phyloP scores from a whole-genome alignment of 352 stramenopile species.

The Phytophthora kernoviae region DNA sequence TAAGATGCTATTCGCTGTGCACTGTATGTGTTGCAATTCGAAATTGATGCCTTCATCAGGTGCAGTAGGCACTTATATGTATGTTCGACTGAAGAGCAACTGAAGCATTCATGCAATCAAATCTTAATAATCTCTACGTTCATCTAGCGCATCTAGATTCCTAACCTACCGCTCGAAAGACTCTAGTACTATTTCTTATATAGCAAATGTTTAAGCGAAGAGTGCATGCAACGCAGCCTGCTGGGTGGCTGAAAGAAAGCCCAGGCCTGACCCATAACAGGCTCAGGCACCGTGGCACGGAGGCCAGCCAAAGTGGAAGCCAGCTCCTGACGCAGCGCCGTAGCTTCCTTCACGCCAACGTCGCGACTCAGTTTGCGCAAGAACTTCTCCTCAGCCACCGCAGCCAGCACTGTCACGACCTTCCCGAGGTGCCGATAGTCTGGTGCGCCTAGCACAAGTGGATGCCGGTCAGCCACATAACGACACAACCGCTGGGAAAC shows the following conservation, averaged over 20 bases:
- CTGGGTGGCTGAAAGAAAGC: conserved; percentile 49
- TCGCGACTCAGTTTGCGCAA: conserved; percentile 41
- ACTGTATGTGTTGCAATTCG: no score
- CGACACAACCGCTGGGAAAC: conserved; percentile 71
- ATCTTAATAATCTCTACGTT: no score
- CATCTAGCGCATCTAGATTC: no score
- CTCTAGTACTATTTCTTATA: no score
- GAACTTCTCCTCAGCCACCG: conserved; percentile 48
- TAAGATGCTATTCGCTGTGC: no score
- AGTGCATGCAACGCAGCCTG: conserved; percentile 70
- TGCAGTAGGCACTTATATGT: no score
- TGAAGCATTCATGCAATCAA: no score
- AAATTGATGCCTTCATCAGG: no score
- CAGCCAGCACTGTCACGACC: conserved; percentile 67
- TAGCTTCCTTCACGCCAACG: conserved; percentile 53
- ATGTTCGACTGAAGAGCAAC: no score
- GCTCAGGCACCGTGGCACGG: conserved; percentile 53
- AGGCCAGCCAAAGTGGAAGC: conserved; percentile 52
- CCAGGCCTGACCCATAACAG: conserved; percentile 69
- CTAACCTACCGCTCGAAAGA: no score
- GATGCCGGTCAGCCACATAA: conserved; percentile 63
- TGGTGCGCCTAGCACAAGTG: conserved; percentile 55
- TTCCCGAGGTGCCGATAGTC: conserved; percentile 52
- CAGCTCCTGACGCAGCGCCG: conserved; percentile 45
- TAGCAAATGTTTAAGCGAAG: conserved; percentile 40